Base-by-base conservation (phyloP, 257 asterid species). In the Solanum habrochaites region DNA sequence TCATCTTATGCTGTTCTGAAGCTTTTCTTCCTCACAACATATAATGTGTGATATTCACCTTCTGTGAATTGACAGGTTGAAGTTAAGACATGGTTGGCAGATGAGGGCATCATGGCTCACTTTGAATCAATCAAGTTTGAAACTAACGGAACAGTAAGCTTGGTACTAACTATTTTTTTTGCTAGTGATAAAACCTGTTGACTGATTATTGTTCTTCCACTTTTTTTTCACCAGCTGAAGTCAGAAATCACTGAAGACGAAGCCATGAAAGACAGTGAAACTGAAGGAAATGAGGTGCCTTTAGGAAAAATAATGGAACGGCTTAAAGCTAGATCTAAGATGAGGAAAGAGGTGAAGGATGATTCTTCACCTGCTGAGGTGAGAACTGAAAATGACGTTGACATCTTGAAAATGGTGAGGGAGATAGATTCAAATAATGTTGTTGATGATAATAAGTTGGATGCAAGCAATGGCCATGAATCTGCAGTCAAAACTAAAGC, bases 271-370 rank as follows among this genome's bases (percentile, higher is more conserved):
- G 98, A 94, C 86, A 95, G 98, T 91, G 99, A 95, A 90, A 92
- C 94, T 43, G 99, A 96, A 90, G 98, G 95, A 81, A 96, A 92
- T 90, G 99, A 97, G 92, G 92, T 97, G 94, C 98, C 99, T 56
- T 89, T 97, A 88, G 98, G 93, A 35, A 97, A 96, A 94, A 92
- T 97, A 89, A 92, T 96, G 92, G 92, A 97, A 90, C 98, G 93
- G 83, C 92, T 97, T 78, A 96, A 95, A 91, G 98, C 99, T 67
- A 97, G 89, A 74, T 91, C 96, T 47, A 95, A 95, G 94, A 89
- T 97, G 72, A 94, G 95, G 88, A 95, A 95, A 90, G 98, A 92
- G 91, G 91, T 90, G 81, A 96, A 93, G 92, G 88, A 88, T 49
- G 95, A 91, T 85, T 84, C 94, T 90, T 87, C 90, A 60, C 87